Evolutionary conservation across 2,329 filamentous ascomycete genomes (phyloP), one percentile per base, ranked within the genome.

Genomic region (Lachnellula subtilissima): DNA sequence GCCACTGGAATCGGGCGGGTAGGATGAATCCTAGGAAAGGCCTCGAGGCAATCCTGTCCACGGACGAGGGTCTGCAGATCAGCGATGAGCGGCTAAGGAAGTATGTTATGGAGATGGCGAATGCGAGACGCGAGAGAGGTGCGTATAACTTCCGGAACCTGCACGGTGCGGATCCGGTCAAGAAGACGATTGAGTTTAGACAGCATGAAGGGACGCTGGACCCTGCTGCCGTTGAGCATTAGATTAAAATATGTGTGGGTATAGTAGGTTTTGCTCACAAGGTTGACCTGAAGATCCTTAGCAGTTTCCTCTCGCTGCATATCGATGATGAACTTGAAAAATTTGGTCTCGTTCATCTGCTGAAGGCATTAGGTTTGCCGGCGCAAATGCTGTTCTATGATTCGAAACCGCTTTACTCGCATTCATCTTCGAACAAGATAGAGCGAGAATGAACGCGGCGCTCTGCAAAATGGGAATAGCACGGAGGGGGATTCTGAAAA

Each of bases 121-220:
- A 51, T 15, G 11, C 7, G 17, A 42, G 19, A 7, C 19, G 19
- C 19, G 17, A 19, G 7, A 15, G 42, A 5, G 42, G 42, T 7
- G 15, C 42, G 4, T 45, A 19, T 11, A 45, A 45, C 42, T 45
- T 45, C 42, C 42, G 42, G n/a, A 45, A 45, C 23, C 11, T 45
- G 19, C 19, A 5, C 2, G 19, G 19, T 45, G 19, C 12, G 15
- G 28, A 49, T 22, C 28, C 28, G 8, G 23, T 23, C 14, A 61
- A 51, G 42, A 43, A 42, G 17, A 62, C 63, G 1, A 59, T 68
- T 9, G 66, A 68, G 45, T 68, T 67, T 51, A 49, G 65, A 14
- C 58, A 64, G 25, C 64, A 68, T 42, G 57, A 54, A 17, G 51
- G 59, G 1, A 61, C 57, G 1, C 40, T 67, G 4, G 53, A 59